Evolutionary conservation across 78 protist genomes (phyloP), one percentile per base, ranked within the genome.

Genomic region (Dictyostelium capitatum): DNA sequence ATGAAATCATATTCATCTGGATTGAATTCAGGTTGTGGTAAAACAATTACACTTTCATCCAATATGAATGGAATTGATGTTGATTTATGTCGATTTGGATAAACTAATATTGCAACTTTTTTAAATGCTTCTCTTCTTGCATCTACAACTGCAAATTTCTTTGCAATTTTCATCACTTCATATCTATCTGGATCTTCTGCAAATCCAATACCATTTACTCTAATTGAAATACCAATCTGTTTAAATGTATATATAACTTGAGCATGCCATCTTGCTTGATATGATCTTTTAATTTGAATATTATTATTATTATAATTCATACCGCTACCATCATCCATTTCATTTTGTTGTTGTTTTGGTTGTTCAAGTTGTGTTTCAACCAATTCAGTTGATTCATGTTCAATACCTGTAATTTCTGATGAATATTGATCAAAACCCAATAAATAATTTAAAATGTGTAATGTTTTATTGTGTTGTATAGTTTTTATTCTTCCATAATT

Each of bases 371-470:
- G 15, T 19, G n/a, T 20, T 46, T 47, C 56, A 4, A 25, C 25
- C 43, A 37, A 37, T 37, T 37, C 43, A 1, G 59, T 73, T 4
- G 43, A 47, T 30, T 73, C 79, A 11, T n/a, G 51, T n/a, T 73
- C 79, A 3, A 46, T 43, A 20, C n/a, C 23, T 50, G 12, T 17
- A 10, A 50, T 50, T 25, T 43, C 57, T 0, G 64, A 41, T 10
- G 79, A 72, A 51, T 54, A 72, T 43, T 72, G 79, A 46, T 72
- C 43, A 15, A 72, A 72, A n/a, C 79, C 79, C 25, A 67, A 67
- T 4, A 67, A 9, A 15, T 32, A 23, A 32, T 67, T 67, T 4
- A 67, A 30, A 4, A 32, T 32, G 28, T 67, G 47, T 5, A 67
- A 32, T 25, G 75, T 30, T 67, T 67, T 67, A 25, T 43, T 37